Evolutionary conservation across 106 monocot genomes (phyloP).

Genomic region (Acorus gramineus): DNA sequence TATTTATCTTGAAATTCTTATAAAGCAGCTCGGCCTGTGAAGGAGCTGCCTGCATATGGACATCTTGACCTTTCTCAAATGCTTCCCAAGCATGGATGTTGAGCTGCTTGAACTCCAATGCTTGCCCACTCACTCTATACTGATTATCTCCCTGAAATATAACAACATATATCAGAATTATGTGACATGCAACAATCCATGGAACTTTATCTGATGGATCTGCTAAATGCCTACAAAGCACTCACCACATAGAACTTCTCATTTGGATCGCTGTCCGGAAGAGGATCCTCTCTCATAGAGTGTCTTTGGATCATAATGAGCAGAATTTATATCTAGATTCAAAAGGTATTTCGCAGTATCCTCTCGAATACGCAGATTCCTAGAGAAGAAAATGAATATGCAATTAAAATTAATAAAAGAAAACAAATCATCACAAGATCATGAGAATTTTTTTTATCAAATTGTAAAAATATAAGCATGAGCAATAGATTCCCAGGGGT

Average conservation of each 20-base stretch:
- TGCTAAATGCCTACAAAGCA: neutral
- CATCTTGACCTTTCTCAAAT: conserved; percentile 96
- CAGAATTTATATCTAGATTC: conserved; percentile 96
- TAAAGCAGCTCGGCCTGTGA: conserved; percentile 89
- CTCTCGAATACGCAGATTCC: conserved; percentile 97
- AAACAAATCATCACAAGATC: no score
- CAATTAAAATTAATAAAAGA: no score
- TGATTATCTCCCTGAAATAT: conserved; percentile 82
- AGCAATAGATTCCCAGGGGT: no score
- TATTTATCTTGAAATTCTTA: conserved; percentile 76
- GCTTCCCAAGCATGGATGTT: conserved; percentile 95
- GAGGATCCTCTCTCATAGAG: conserved; percentile 98
- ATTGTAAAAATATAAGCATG: no score
- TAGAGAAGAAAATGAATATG: conserved; percentile 6
- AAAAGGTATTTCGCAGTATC: conserved; percentile 95
- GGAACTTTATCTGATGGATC: no score
- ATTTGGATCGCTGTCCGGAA: conserved; percentile 91
- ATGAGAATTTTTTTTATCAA: no score
- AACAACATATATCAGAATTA: neutral
- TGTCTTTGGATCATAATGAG: conserved; percentile 92
- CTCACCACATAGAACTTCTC: conserved; percentile 90
- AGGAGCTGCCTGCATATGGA: conserved; percentile 99
- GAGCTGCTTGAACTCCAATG: conserved; percentile 84
- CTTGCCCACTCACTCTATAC: conserved; percentile 88
- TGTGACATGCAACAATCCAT: no score